Percentiles rank a stretch among this genome's conserved stretches.
Conservation (phyloP, 805 yeast genomes). For the Metschnikowia peoriensis region DNA sequence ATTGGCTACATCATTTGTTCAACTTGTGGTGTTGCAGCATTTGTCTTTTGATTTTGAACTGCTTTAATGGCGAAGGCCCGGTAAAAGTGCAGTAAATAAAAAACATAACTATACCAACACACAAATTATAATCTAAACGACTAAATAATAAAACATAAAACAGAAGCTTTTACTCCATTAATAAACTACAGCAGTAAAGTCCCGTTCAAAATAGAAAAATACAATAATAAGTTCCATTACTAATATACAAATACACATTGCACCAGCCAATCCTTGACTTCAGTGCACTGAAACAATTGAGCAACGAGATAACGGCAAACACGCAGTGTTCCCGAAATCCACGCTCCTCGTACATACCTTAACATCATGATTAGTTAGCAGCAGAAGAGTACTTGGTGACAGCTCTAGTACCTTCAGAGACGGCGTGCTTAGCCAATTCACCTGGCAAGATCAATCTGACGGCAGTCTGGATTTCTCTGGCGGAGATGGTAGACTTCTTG, state of each 20-base stretch:
- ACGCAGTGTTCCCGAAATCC: conserved; percentile 16
- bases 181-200: no score
- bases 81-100: conserved; percentile 1
- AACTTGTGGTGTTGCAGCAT: conserved; percentile 62
- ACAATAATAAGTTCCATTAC: conserved; percentile 23
- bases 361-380: conserved; percentile 27
- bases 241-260: conserved; percentile 24
- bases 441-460: conserved; percentile 41
- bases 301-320: conserved; percentile 11
- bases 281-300: conserved; percentile 19
- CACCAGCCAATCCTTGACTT: conserved; percentile 19
- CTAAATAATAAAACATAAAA: no score
- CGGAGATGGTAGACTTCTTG: conserved; percentile 39
- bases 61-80: conserved; percentile 1
- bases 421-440: conserved; percentile 41
- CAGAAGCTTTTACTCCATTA: neutral
- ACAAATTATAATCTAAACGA: no score
- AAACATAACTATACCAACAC: neutral
- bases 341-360: conserved; percentile 15
- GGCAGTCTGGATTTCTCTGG: conserved; percentile 39
- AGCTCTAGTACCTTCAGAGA: conserved; percentile 41
- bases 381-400: conserved; percentile 40
- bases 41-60: conserved; percentile 17
- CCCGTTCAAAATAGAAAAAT: neutral
- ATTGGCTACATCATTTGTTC: conserved; percentile 76